Percentiles rank a stretch among this genome's conserved stretches.
Evolutionary conservation across 2,329 filamentous ascomycete species (phyloP).

Genomic region (Calonectria pteridis): DNA sequence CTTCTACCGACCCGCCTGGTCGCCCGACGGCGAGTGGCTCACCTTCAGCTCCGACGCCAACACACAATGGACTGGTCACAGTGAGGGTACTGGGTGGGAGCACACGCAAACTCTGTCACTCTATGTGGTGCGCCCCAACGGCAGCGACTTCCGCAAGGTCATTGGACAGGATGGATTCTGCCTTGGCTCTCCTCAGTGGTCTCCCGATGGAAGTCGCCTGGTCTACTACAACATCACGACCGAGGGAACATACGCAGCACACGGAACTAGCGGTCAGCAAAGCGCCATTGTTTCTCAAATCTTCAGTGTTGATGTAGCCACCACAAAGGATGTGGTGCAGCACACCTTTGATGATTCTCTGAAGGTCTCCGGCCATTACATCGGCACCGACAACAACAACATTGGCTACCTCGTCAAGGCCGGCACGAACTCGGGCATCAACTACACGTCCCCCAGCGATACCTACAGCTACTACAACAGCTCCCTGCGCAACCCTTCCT

Average conservation of each 20-base stretch:
- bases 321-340: conserved; percentile 1
- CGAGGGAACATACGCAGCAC: conserved; percentile 10
- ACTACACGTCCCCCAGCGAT: conserved; percentile 1
- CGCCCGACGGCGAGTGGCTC: conserved; percentile 14
- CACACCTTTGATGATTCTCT: conserved; percentile 18
- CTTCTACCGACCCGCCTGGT: conserved; percentile 18
- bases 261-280: conserved; percentile 14
- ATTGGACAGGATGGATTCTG: conserved; percentile 7
- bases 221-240: conserved; percentile 19
- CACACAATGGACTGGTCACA: conserved; percentile 15
- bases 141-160: conserved; percentile 11
- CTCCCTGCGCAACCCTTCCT: conserved; percentile 9
- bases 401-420: conserved; percentile 21
- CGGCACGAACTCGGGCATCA: background rate
- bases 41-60: conserved; percentile 17
- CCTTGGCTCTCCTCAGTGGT: conserved; percentile 20
- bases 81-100: conserved; percentile 18
- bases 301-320: conserved; percentile 15
- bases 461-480: conserved; percentile 9
- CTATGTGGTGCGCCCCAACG: conserved; percentile 12
- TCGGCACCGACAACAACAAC: background rate
- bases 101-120: conserved; percentile 1
- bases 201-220: conserved; percentile 7
- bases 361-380: conserved; percentile 14
- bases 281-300: conserved; percentile 7